These are phyloP conservation scores for Mytilinidion resinicola DNA, from an alignment of 495 filamentous ascomycete species.

Conservation along the genomic window DNA sequence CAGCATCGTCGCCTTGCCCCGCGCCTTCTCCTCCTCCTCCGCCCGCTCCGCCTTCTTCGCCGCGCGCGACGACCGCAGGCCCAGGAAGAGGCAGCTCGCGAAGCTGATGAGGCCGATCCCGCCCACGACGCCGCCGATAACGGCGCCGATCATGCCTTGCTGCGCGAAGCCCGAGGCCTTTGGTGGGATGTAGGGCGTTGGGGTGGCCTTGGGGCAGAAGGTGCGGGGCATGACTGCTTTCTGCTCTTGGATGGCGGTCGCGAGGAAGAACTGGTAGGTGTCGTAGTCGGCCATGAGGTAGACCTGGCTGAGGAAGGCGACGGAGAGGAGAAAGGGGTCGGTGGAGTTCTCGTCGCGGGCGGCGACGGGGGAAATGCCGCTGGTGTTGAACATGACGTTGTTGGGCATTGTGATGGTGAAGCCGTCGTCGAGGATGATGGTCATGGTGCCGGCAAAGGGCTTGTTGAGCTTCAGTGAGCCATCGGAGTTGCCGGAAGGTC, in stretches of 20 bases:
- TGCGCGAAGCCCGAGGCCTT: conserved; percentile 9
- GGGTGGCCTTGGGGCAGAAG: conserved; percentile 28
- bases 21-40: conserved; percentile 4
- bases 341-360: conserved; percentile 8
- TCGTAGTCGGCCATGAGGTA: conserved; percentile 37
- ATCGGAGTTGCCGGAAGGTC: conserved; percentile 24
- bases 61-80: background rate
- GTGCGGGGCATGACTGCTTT: conserved; percentile 29
- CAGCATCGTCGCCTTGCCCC: conserved; percentile 12
- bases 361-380: conserved; percentile 29
- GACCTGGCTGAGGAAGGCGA: conserved; percentile 31
- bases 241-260: conserved; percentile 25
- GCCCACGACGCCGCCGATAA: conserved; percentile 32
- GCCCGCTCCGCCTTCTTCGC: conserved; percentile 12
- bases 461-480: conserved; percentile 27
- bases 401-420: conserved; percentile 30
- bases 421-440: conserved; percentile 30
- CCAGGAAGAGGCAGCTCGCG: conserved; percentile 9
- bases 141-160: conserved; percentile 30
- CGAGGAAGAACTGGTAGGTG: conserved; percentile 29
- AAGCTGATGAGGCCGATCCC: conserved; percentile 19
- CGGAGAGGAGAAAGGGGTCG: conserved; percentile 30
- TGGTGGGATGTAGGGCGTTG: conserved; percentile 18
- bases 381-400: conserved; percentile 25
- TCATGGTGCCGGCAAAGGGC: conserved; percentile 26